A percentile compares a stretch with the other conserved stretches of the same genome.
Conservation (phyloP, 2,329 filamentous ascomycete species). For the Metarhizium brunneum region DNA sequence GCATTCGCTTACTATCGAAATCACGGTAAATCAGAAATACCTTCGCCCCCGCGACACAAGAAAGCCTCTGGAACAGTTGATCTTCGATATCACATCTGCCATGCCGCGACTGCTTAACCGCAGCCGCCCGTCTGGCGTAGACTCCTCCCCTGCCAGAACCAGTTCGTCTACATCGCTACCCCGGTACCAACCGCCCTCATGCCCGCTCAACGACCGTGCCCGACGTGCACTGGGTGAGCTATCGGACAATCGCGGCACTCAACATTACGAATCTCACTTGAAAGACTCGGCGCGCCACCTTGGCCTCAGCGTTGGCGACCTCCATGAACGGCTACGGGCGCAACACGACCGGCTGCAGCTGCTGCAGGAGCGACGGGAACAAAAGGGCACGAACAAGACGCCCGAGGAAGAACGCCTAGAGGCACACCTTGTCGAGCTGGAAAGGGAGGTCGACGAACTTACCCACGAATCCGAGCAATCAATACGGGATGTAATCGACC, state of each 20-base stretch:
- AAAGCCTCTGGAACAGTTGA: background rate
- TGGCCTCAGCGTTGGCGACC: slow-evolving; percentile 33
- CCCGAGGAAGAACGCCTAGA: slow-evolving; percentile 29
- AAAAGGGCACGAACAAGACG: slow-evolving; percentile 25
- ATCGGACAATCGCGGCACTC: slow-evolving; percentile 28
- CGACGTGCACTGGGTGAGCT: slow-evolving; percentile 33
- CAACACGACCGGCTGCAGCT: slow-evolving; percentile 24
- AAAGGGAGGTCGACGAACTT: slow-evolving; percentile 29
- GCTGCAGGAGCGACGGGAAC: slow-evolving; percentile 24
- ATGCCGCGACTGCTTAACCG: slow-evolving; percentile 27
- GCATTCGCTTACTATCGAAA: too few species aligned
- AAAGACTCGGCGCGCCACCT: slow-evolving; percentile 34
- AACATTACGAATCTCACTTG: slow-evolving; percentile 37
- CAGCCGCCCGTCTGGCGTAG: slow-evolving; percentile 7
- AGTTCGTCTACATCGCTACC: slow-evolving; percentile 23
- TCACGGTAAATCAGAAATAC: too few species aligned
- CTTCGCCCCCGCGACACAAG: too few species aligned
- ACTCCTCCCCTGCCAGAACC: slow-evolving; percentile 13
- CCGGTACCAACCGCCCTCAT: slow-evolving; percentile 38
- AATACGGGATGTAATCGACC: slow-evolving; percentile 40
- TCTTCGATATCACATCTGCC: background rate
- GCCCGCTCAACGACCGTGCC: slow-evolving; percentile 31
- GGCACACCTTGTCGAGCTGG: slow-evolving; percentile 28
- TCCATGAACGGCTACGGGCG: slow-evolving; percentile 38
- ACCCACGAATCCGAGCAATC: slow-evolving; percentile 37